Evolutionary conservation across 305 asterid genomes (phyloP).

Genomic region (Fraxinus angustifolia): DNA sequence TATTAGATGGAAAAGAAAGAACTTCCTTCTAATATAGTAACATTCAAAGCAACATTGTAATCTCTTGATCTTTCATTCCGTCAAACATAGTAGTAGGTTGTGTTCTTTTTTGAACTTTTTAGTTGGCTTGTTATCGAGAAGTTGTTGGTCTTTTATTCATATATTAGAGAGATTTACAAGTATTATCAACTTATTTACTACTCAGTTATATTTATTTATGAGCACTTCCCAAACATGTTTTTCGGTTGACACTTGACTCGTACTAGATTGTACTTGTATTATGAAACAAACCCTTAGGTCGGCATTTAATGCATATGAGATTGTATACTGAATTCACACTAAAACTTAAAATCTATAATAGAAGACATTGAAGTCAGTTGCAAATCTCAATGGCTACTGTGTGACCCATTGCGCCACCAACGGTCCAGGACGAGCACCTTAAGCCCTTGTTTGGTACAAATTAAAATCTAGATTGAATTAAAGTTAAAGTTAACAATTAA

Average conservation of each 20-base stretch:
- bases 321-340: neutral
- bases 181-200: neutral
- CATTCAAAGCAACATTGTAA: neutral
- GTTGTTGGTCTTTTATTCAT: conserved; percentile 23
- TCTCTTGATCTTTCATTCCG: neutral
- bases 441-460: neutral
- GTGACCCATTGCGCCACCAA: neutral
- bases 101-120: neutral
- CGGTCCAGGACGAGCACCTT: neutral
- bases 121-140: conserved; percentile 24
- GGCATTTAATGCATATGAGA: neutral
- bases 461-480: too few species aligned
- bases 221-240: neutral
- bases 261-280: neutral
- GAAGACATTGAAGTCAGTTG: neutral
- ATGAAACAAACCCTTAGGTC: neutral
- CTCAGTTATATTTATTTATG: neutral
- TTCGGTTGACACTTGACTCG: neutral
- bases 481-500: neutral
- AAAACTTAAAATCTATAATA: neutral
- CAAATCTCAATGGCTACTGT: neutral
- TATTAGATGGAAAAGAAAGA: conserved; percentile 18
- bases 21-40: neutral
- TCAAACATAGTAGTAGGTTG: neutral
- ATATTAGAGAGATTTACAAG: neutral